Base-by-base conservation (phyloP, 371 early-diverging fungal genomes). In the Apophysomyces sp. region DNA sequence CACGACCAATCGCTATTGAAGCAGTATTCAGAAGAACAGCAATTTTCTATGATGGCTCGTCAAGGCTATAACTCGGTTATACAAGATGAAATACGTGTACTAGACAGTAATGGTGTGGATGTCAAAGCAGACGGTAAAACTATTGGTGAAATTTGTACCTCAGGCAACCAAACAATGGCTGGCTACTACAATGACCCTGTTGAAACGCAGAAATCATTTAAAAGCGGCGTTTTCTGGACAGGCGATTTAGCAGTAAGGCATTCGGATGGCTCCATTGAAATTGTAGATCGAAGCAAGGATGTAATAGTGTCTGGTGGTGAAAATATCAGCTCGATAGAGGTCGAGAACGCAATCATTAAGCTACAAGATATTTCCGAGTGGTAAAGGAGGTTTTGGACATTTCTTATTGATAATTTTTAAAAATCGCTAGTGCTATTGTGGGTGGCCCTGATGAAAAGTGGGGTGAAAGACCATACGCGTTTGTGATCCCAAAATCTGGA, bases 291-390 rank as follows among this genome's bases (percentile, higher is more conserved):
- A 8, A 63, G 62, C 40, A 83, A 86, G 66, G 84, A 86, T 30
- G 80, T 85, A 32, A 82, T 85, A 29, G 79, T 85, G 37, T 77
- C 77, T 31, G 84, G 84, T n/a, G 85, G 83, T 7, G 85, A 85
- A 58, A 85, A 85, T 52, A 83, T 85, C 55, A 80, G 82, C 4
- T 80, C 82, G 0, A 66, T 85, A 13, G 83, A 82, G 34, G 74
- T 85, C 6, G 86, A 85, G 57, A 69, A 77, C 0, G 68, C 73
- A 26, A 68, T 85, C 29, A 67, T 73, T 9, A 52, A 69, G 4
- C 77, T 81, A 39, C 71, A 81, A 15, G 61, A 70, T 7, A 76
- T 85, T 16, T 63, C 81, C 16, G 86, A 86, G 52, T 72, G 69
- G 62, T 62, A 56, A 26, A 16, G n/a, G n/a, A n/a, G n/a, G n/a